Evolutionary conservation across 2,329 filamentous ascomycete species (phyloP).

Genomic region (Exophiala alcalophila): DNA sequence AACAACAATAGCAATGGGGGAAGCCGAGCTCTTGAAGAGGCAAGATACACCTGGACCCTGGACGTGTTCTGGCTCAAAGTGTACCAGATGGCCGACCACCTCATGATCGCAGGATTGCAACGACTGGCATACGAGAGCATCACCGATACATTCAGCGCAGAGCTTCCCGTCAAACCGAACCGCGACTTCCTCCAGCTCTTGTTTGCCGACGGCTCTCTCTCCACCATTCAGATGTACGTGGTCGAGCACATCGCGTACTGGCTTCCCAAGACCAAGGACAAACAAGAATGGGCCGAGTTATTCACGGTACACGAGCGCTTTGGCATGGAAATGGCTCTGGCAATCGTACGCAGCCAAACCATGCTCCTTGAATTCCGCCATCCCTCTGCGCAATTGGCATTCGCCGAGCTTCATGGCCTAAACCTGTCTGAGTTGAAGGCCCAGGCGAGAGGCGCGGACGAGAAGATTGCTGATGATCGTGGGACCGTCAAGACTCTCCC

Average conservation of each 20-base stretch:
- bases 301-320: slow-evolving; percentile 3
- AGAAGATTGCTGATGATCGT: neutral
- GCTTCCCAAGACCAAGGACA: slow-evolving; percentile 1
- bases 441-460: slow-evolving; percentile 3
- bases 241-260: slow-evolving; percentile 10
- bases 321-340: slow-evolving; percentile 3
- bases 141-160: neutral
- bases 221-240: slow-evolving; percentile 7
- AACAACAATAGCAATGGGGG: neutral
- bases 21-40: neutral
- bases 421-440: neutral
- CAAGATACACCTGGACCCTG: neutral
- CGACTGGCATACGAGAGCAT: slow-evolving; percentile 2
- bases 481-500: no score
- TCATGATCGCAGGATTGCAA: slow-evolving; percentile 7
- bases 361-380: neutral
- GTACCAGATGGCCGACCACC: slow-evolving; percentile 7
- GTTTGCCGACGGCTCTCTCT: neutral
- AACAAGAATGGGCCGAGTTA: slow-evolving; percentile 5
- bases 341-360: neutral
- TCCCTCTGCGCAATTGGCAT: neutral
- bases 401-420: neutral
- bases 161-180: neutral
- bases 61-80: slow-evolving; percentile 13
- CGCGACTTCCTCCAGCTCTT: slow-evolving; percentile 2